Percentiles rank a stretch among this genome's conserved stretches.
phyloP scores from a whole-genome alignment of 805 yeast species.

The Candida quercuum region DNA sequence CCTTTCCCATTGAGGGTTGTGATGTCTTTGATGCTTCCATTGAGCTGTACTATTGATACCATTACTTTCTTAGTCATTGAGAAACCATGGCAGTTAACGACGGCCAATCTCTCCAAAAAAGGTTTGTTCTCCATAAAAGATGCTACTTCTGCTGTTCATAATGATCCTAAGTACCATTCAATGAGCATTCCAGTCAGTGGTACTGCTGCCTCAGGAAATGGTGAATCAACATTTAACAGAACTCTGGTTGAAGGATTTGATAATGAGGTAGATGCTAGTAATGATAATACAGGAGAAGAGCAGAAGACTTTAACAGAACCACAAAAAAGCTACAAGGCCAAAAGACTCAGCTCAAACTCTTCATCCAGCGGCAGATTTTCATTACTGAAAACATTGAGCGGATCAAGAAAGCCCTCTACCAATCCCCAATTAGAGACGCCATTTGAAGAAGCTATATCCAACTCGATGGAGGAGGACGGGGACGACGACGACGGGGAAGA shows the following conservation, averaged over 20 bases:
- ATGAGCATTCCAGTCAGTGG: too few relatives aligned
- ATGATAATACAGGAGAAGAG: too few relatives aligned
- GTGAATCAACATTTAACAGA: too few relatives aligned
- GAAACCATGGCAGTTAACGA: slow-evolving; percentile 54
- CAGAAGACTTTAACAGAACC: too few relatives aligned
- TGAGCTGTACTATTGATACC: slow-evolving; percentile 73
- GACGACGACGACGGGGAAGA: not conserved
- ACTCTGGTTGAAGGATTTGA: not conserved
- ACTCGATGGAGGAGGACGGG: not conserved
- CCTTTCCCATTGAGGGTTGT: slow-evolving; percentile 9
- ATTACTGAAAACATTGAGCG: not conserved
- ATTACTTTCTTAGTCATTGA: slow-evolving; percentile 72
- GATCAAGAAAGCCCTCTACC: not conserved
- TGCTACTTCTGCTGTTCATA: not conserved
- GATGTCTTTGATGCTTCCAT: slow-evolving; percentile 71
- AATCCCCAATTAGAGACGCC: not conserved
- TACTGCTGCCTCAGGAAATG: too few relatives aligned
- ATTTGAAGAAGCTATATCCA: not conserved
- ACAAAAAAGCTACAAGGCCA: not conserved
- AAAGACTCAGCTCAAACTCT: not conserved
- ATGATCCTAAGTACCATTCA: not conserved
- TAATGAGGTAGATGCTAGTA: not conserved
- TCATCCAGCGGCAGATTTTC: not conserved
- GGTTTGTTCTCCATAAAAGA: not conserved
- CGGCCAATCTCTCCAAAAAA: not conserved